Percentiles rank a stretch among this genome's conserved stretches.
phyloP scores from a whole-genome alignment of 2,329 filamentous ascomycete genomes.

The Alternaria sp. region DNA sequence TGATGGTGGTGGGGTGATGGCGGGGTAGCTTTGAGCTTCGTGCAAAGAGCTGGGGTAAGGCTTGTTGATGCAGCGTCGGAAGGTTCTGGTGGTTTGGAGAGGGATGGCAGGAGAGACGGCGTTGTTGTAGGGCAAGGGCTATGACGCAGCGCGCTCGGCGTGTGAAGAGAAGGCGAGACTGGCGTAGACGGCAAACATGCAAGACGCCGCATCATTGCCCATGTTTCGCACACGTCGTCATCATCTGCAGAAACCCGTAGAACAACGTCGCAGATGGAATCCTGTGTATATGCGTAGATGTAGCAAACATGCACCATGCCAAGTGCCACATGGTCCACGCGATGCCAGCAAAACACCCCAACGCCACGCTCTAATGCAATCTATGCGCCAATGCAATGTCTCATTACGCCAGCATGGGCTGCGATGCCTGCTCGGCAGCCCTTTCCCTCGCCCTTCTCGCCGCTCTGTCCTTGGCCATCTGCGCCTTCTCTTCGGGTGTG shows the following conservation, averaged over 20 bases:
- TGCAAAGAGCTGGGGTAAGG: not conserved
- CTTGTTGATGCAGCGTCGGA: constrained; percentile 1
- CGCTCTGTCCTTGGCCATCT: constrained; percentile 41
- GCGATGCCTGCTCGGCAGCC: constrained; percentile 38
- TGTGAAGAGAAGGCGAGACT: not conserved
- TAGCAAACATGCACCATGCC: constrained; percentile 3
- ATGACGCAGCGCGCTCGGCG: constrained; percentile 4
- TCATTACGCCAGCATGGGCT: constrained; percentile 46
- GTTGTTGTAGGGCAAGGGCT: not conserved
- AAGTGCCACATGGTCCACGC: not conserved
- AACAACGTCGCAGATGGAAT: not conserved
- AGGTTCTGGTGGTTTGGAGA: not conserved
- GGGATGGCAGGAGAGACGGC: not conserved
- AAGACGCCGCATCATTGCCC: constrained; percentile 6
- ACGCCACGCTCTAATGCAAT: constrained; percentile 46
- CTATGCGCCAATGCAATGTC: constrained; percentile 11
- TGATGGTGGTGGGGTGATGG: constrained; percentile 21
- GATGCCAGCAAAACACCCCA: constrained; percentile 22
- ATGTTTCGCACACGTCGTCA: constrained; percentile 26
- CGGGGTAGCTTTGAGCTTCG: constrained; percentile 36
- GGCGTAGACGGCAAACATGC: constrained; percentile 12
- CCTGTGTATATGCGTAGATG: not conserved
- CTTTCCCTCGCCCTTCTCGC: constrained; percentile 41
- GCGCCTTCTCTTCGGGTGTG: constrained; percentile 35
- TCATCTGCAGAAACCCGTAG: not conserved